phyloP scores from a whole-genome alignment of 768 basidiomycete species.

The Ramaria sp. region DNA sequence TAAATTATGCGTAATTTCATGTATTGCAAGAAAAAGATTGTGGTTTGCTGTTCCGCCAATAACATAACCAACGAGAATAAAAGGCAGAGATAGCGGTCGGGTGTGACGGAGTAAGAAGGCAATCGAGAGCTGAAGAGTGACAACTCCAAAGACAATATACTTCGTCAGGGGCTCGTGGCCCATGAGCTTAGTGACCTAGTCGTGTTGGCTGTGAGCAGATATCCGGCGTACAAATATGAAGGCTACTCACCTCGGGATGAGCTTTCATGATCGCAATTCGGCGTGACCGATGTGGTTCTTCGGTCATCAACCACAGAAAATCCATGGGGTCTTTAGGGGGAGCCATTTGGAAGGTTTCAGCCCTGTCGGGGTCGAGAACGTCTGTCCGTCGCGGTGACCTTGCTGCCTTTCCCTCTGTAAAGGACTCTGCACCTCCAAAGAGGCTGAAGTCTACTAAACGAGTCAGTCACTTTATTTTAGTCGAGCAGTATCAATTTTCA shows the following conservation, averaged over 20 bases:
- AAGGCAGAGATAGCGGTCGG: slow-evolving; percentile 56
- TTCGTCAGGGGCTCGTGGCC: slow-evolving; percentile 88
- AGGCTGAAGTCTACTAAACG: slow-evolving; percentile 54
- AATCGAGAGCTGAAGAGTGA: slow-evolving; percentile 56
- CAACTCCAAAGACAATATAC: slow-evolving; percentile 78
- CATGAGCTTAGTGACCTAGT: slow-evolving; percentile 94
- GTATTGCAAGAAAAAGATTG: slow-evolving; percentile 95
- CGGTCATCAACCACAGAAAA: slow-evolving; percentile 95
- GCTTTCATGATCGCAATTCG: slow-evolving; percentile 86
- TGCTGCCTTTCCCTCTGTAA: slow-evolving; percentile 33
- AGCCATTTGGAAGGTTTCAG: slow-evolving; percentile 29
- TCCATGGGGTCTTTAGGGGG: slow-evolving; percentile 72
- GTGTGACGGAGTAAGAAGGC: slow-evolving; percentile 60
- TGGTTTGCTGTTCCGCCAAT: slow-evolving; percentile 96
- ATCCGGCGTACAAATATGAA: background rate
- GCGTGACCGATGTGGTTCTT: slow-evolving; percentile 90
- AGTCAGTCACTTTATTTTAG: background rate
- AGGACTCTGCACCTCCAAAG: slow-evolving; percentile 75
- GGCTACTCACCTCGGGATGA: slow-evolving; percentile 66
- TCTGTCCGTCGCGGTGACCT: slow-evolving; percentile 39
- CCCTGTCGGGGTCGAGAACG: slow-evolving; percentile 25
- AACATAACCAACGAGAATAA: slow-evolving; percentile 68
- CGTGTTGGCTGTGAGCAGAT: slow-evolving; percentile 1
- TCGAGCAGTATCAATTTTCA: too few species aligned
- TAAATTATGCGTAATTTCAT: slow-evolving; percentile 97